Percentiles rank a stretch among this genome's conserved stretches.
These are phyloP conservation scores for Amauroascus niger DNA, from an alignment of 2,329 filamentous ascomycete genomes.

Conservation along the genomic window DNA sequence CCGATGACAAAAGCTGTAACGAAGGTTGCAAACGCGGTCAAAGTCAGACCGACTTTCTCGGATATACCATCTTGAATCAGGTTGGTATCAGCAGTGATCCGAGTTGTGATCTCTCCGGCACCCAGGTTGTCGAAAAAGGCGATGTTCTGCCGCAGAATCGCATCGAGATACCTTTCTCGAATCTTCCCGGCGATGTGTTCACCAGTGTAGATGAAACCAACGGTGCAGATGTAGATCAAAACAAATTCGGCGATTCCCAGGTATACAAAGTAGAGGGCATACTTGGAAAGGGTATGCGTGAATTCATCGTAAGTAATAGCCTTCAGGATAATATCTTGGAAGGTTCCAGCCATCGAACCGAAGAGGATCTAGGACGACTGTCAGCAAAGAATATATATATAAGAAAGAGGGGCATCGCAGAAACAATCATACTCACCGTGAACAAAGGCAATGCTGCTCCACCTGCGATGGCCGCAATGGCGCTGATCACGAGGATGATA, in stretches of 20 bases:
- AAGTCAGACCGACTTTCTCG: slow-evolving; percentile 71
- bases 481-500: slow-evolving; percentile 52
- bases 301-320: slow-evolving; percentile 47
- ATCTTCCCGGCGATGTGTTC: slow-evolving; percentile 72
- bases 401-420: not conserved
- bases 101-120: slow-evolving; percentile 84
- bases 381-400: not conserved
- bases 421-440: slow-evolving; percentile 54
- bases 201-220: slow-evolving; percentile 81
- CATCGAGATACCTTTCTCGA: slow-evolving; percentile 71
- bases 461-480: slow-evolving; percentile 57
- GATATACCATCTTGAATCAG: slow-evolving; percentile 88
- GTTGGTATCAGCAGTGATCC: slow-evolving; percentile 90
- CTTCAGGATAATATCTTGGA: slow-evolving; percentile 53
- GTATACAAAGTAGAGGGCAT: slow-evolving; percentile 77
- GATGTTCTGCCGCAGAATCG: slow-evolving; percentile 79
- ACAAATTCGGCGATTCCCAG: slow-evolving; percentile 72
- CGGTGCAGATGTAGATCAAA: slow-evolving; percentile 66
- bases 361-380: slow-evolving; percentile 48
- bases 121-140: slow-evolving; percentile 89
- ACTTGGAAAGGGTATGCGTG: slow-evolving; percentile 47
- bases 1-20: slow-evolving; percentile 81
- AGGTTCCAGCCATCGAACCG: slow-evolving; percentile 62
- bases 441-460: slow-evolving; percentile 70
- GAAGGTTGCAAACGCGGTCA: slow-evolving; percentile 71